A percentile compares a stretch with the other conserved stretches of the same genome.
Evolutionary conservation across 1,284 basidiomycete species (phyloP).

Genomic region (Ustilago xerochloae): DNA sequence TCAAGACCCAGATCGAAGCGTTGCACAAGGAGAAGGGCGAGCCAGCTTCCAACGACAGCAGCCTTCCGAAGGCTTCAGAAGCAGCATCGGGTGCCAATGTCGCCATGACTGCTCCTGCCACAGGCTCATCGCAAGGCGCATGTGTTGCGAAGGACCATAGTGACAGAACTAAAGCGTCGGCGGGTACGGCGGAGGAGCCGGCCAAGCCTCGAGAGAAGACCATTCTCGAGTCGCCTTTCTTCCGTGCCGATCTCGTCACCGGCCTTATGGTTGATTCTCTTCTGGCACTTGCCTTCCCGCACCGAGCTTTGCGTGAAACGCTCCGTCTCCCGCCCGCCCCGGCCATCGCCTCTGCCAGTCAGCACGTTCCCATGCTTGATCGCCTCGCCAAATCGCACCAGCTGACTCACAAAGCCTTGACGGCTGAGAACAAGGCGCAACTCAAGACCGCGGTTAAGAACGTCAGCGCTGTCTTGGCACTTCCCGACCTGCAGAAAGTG

Average conservation of each 20-base stretch:
- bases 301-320: slow-evolving; percentile 27
- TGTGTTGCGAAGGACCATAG: background rate
- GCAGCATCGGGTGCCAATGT: background rate
- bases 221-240: slow-evolving; percentile 48
- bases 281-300: slow-evolving; percentile 37
- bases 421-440: slow-evolving; percentile 27
- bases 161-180: background rate
- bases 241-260: slow-evolving; percentile 42
- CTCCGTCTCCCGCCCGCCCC: slow-evolving; percentile 26
- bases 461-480: slow-evolving; percentile 35
- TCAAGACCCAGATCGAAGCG: slow-evolving; percentile 10
- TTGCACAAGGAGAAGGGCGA: background rate
- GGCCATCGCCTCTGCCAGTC: slow-evolving; percentile 8
- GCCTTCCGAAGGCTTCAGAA: background rate
- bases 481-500: slow-evolving; percentile 22
- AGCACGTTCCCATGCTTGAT: slow-evolving; percentile 27
- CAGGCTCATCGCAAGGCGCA: background rate
- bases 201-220: slow-evolving; percentile 32
- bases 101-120: background rate
- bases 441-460: slow-evolving; percentile 19
- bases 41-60: background rate
- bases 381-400: slow-evolving; percentile 22
- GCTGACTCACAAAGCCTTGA: slow-evolving; percentile 13
- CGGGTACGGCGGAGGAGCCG: background rate
- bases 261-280: slow-evolving; percentile 43